Base-by-base conservation (phyloP, 2,329 filamentous ascomycete species). In the Neobulgaria alba region DNA sequence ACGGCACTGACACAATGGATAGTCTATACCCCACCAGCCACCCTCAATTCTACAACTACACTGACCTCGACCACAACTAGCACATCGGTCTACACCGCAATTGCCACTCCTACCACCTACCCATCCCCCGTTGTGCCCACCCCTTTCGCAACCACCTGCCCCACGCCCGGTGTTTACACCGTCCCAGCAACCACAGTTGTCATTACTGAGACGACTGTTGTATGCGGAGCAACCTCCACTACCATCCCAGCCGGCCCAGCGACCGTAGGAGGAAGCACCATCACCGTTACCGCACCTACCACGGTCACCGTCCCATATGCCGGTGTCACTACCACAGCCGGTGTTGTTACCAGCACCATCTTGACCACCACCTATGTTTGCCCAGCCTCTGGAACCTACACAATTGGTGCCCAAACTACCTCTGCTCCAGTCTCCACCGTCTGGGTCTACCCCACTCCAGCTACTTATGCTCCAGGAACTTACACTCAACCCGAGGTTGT, bases 301-400 rank as follows among this genome's bases (percentile, higher is more conserved):
- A 84, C 78, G 23, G 69, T 87, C 43, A 73, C 73, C 54, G 85
- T 77, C 73, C 81, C 82, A 38, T 77, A 79, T 52, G 80, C 82
- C 52, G 77, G 77, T 45, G 72, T 77, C 53, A 69, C 71, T 53
- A 80, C 79, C 51, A 65, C 61, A 42, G 66, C 63, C 49, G 72
- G 73, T 50, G 73, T 75, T 37, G 73, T 75, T 43, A 85, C 77
- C 65, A 83, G 72, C 66, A 68, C 79, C 54, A 75, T 86, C 57
- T 67, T 73, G 64, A 75, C 68, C 54, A 87, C 82, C 57, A 79
- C 77, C 57, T 85, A 80, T 58, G 73, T 82, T 58, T 87, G 82
- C 78, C 81, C 82, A 47, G 69, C 68, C 36, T 69, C 81, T 56
- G 83, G 83, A 61, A 85, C 79, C 42, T 88, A 86, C 72, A 86